These are phyloP conservation scores for Brassica rapa DNA, from an alignment of 345 rosid genomes.

Conservation along the genomic window DNA sequence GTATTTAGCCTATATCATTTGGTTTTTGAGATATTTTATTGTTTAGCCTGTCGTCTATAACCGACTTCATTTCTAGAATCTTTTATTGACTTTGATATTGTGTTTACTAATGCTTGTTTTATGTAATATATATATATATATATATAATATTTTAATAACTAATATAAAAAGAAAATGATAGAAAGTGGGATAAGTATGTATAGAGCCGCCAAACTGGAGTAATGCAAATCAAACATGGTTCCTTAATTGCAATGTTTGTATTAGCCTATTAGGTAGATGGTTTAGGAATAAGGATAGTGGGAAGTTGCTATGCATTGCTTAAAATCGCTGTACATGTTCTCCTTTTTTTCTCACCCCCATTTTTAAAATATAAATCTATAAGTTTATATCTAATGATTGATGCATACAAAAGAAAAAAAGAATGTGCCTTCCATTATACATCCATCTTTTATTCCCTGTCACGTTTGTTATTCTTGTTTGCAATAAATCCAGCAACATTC, in stretches of 20 bases:
- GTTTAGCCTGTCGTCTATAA: constrained; percentile 16
- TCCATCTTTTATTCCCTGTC: constrained; percentile 5
- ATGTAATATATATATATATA: neutral
- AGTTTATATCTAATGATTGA: constrained; percentile 12
- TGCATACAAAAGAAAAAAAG: neutral
- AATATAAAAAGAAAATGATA: neutral
- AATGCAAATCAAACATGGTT: neutral
- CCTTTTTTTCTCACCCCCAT: constrained; percentile 3
- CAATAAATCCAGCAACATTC: constrained; percentile 14
- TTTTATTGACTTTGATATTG: constrained; percentile 1
- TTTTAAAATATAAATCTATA: neutral
- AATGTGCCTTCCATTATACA: constrained; percentile 32
- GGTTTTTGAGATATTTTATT: constrained; percentile 12
- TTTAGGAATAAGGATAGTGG: constrained; percentile 24
- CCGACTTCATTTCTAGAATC: constrained; percentile 20
- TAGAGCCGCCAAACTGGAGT: neutral
- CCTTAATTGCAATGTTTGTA: neutral
- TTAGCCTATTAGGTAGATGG: constrained; percentile 8
- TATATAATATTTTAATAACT: neutral
- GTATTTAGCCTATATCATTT: neutral
- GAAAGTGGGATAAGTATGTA: neutral
- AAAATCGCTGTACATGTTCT: constrained; percentile 38
- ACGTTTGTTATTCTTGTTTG: constrained; percentile 7
- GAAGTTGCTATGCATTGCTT: constrained; percentile 31
- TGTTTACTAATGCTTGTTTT: neutral